Evolutionary conservation across 1,139 yeast species (phyloP), one percentile per base, ranked within the genome.

Genomic region (Arxiozyma slooffiae): DNA sequence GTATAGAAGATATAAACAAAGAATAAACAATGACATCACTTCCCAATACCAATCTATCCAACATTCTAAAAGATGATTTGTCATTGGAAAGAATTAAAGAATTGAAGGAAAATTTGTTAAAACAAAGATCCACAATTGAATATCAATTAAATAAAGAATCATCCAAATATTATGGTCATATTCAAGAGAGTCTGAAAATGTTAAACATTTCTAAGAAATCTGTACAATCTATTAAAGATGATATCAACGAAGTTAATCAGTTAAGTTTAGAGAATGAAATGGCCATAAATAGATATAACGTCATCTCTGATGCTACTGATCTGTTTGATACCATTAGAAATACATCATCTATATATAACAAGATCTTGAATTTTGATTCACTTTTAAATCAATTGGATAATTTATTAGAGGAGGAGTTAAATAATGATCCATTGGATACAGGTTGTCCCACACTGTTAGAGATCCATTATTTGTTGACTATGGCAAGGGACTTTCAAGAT

Each of bases 401-500:
- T 8, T 62, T 83, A 64, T 74, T 90, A 52, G 81, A 77, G 21
- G 55, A 62, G 1, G 87, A 81, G 55, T 69, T 78, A 38, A 77
- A 78, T 16, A 71, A 73, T 38, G 76, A 72, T 50, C 68, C 75
- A 6, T 73, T 83, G 46, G 76, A 76, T 24, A 76, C 80, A 45
- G 77, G 81, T 0, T 73, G 87, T 62, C 78, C 81, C 8, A 76
- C 79, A 56, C 66, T 92, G 39, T 71, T 88, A 48, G 66, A 73
- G 37, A 79, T 86, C 20, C 97, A 92, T 66, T 85, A 75, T 63
- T 73, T 77, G 53, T 72, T 90, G 54, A 82, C 82, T 42, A 79
- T 77, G 61, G 78, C 87, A 16, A 74, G 95, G 48, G 92, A 89
- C 64, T 81, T 90, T 57, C 80, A 77, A 55, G 97, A 92, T 57